Base-by-base conservation (phyloP, 2,329 filamentous ascomycete species). In the Acarospora socialis region DNA sequence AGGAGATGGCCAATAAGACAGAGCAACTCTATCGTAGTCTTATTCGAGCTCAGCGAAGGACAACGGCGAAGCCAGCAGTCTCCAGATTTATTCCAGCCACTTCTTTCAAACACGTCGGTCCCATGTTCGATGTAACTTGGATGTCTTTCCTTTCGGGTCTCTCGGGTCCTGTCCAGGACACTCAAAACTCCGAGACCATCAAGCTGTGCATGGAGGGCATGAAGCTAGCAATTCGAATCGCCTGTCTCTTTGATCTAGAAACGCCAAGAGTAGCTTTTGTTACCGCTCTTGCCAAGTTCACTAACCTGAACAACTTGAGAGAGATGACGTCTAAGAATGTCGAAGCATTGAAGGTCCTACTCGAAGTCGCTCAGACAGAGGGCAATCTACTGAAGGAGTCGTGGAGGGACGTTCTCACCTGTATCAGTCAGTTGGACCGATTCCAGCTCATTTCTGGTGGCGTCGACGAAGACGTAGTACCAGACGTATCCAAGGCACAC, bases 91-190 rank as follows among this genome's bases (percentile, higher is more conserved):
- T 98, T 33, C 81, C 83, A 1, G 90, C 90, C 3, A 90, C 83
- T 2, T 95, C 86, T 0, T 86, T 83, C 52, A 87, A 83, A 46
- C 90, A 98, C 53, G 81, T 94, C 30, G 90, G 90, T 0, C 84
- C 90, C 1, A 98, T 98, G 90, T 95, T 98, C 50, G 86, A 93
- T 47, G 84, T 93, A 15, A 92, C 84, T 0, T 98, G 90, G 90
- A 98, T 95, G 87, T 93, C 87, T 7, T 92, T 94, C 55, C 79
- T 98, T 48, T 95, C 87, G 4, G 86, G 86, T 0, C 68, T 98
- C 16, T 94, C 87, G 1, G 86, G 81, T 30, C 81, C 92, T 44
- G 86, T 90, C 52, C 90, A 95, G 46, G 86, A 93, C 50, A 80
- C 82, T 0, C 81, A 92, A 44, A 94, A 94, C 47, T 65, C 93